Conservation (phyloP, 1,139 yeast species). For the Saccharomyces uvarum region DNA sequence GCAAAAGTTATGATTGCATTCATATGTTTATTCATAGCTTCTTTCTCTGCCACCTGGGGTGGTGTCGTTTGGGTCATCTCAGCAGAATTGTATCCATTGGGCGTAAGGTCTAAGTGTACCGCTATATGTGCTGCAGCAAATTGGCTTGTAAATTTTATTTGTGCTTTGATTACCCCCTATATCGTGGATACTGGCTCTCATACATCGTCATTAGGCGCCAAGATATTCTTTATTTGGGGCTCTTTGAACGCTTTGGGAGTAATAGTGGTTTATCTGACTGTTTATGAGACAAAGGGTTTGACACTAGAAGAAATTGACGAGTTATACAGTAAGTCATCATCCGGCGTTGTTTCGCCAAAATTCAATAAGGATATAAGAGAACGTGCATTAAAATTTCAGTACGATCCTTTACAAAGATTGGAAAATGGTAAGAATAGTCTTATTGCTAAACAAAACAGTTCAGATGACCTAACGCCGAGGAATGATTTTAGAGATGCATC, state of each 20-base stretch:
- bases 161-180: conserved; percentile 71
- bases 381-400: conserved; percentile 1
- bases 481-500: conserved; percentile 2
- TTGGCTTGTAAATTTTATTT: conserved; percentile 75
- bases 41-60: conserved; percentile 85
- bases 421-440: not conserved
- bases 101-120: conserved; percentile 75
- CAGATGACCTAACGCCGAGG: conserved; percentile 3
- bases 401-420: conserved; percentile 1
- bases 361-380: conserved; percentile 26
- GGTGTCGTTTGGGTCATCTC: conserved; percentile 75
- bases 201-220: conserved; percentile 59
- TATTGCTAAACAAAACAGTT: not conserved
- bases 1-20: conserved; percentile 75
- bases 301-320: conserved; percentile 71
- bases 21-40: conserved; percentile 70
- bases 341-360: conserved; percentile 29
- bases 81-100: conserved; percentile 73
- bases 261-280: conserved; percentile 51
- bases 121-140: conserved; percentile 71
- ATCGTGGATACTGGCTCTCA: conserved; percentile 56
- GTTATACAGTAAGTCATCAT: conserved; percentile 43
- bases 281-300: conserved; percentile 70
- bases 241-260: conserved; percentile 55
- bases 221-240: conserved; percentile 74